Percentiles rank a stretch among this genome's conserved stretches.
phyloP scores from a whole-genome alignment of 345 rosid genomes.

The Sonneratia caseolaris region DNA sequence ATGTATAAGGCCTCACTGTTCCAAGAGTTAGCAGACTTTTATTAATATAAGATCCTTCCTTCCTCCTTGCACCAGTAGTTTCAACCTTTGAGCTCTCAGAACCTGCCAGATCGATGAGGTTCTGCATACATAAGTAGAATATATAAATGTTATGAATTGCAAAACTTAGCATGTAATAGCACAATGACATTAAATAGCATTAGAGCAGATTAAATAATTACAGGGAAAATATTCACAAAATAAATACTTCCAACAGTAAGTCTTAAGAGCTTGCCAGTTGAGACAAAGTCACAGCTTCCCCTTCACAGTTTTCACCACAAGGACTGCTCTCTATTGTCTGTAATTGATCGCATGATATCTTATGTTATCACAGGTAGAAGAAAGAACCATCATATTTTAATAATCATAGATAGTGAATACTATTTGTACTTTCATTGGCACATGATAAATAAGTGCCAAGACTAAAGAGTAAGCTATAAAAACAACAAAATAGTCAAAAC shows the following conservation, averaged over 20 bases:
- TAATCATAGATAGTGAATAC: not conserved
- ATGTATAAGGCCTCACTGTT: constrained; percentile 55
- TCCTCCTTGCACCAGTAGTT: constrained; percentile 87
- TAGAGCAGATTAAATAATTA: not conserved
- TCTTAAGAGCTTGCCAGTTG: constrained; percentile 65
- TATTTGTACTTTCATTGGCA: not conserved
- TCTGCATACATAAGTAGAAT: constrained; percentile 62
- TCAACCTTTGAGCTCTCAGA: constrained; percentile 99
- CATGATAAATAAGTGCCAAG: not conserved
- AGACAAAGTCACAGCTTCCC: constrained; percentile 88
- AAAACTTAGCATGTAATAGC: not conserved
- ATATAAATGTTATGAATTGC: constrained; percentile 21
- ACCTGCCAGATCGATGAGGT: constrained; percentile 99
- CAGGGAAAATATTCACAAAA: not conserved
- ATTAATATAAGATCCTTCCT: constrained; percentile 96
- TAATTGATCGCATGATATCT: constrained; percentile 12
- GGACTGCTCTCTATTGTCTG: constrained; percentile 96
- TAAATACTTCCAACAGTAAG: constrained; percentile 9
- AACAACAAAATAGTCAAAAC: not conserved
- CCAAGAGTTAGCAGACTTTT: constrained; percentile 97
- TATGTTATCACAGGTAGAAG: constrained; percentile 14
- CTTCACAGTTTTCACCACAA: constrained; percentile 57
- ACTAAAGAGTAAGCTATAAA: not conserved
- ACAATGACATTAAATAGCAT: not conserved
- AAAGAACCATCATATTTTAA: not conserved